Base-by-base conservation (phyloP, 805 yeast species). In the Candida ortonii region DNA sequence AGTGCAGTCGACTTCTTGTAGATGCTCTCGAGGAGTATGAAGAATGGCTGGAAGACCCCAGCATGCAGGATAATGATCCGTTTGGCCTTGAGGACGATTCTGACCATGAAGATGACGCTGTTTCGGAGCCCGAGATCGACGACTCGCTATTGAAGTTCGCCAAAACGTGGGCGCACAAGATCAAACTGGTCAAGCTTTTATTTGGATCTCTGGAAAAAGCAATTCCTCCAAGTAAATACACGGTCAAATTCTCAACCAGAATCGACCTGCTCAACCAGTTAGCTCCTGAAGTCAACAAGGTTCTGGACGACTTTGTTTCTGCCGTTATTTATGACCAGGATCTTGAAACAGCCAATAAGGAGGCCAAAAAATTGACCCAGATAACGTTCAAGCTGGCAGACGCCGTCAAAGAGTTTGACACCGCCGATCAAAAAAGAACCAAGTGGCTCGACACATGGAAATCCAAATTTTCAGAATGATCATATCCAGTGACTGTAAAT, bases 1-100 rank as follows among this genome's bases (percentile, higher is more conserved):
- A 63, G 33, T 65, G 71, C 8, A 60, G 71, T 16, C 44, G 52
- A 2, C 52, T 83, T 36, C 63, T 81, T 6, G 71, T 67, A 13
- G 90, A 83, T 56, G 82, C 80, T 0, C 57, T 73, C n/a, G 73
- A 68, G 7, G 94, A 85, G 48, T 68, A 82, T 32, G 75, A 66
- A 14, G 85, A 76, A 38, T 84, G 90, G 85, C 50, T 79, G 3
- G 75, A 76, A 38, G 69, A 79, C 42, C 90, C 89, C 0, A 62
- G 61, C 10, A 50, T 62, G 22, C 65, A 54, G 25, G 73, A 68
- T 28, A 71, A 64, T 7, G 78, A 76, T 56, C 79, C 78, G 1
- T 77, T 75, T 50, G 80, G 76, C 2, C 14, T 41, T 13, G n/a
- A n/a, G 49, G 50, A 42, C 0, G 48, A 52, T n/a, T 50, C 48